These are phyloP conservation scores for Pythium myriotylum DNA, from an alignment of 352 stramenopile genomes.

Conservation along the genomic window DNA sequence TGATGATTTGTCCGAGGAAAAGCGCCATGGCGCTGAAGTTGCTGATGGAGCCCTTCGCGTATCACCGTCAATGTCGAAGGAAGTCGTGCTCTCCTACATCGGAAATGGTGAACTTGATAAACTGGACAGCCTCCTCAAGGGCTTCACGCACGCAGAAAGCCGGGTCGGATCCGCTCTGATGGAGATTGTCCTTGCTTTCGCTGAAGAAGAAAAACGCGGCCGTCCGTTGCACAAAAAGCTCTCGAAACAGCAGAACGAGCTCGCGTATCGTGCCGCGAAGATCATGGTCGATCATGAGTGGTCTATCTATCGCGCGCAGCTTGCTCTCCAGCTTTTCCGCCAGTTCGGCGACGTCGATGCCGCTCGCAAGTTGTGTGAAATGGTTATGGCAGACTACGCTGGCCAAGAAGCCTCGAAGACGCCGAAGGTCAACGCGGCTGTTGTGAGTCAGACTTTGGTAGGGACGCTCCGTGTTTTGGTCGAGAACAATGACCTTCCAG, in stretches of 20 bases:
- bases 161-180: slow-evolving; percentile 49
- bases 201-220: slow-evolving; percentile 30
- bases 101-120: slow-evolving; percentile 52
- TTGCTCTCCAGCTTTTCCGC: slow-evolving; percentile 48
- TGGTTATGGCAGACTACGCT: slow-evolving; percentile 45
- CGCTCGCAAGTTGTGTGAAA: slow-evolving; percentile 41
- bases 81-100: slow-evolving; percentile 55
- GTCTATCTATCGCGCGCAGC: slow-evolving; percentile 50
- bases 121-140: slow-evolving; percentile 53
- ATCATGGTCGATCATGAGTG: slow-evolving; percentile 51
- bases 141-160: slow-evolving; percentile 44
- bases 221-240: slow-evolving; percentile 14
- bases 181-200: slow-evolving; percentile 53
- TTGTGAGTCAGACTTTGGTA: slow-evolving; percentile 35
- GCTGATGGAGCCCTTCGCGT: slow-evolving; percentile 37
- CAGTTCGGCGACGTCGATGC: slow-evolving; percentile 50
- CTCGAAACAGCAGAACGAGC: slow-evolving; percentile 32
- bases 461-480: slow-evolving; percentile 44
- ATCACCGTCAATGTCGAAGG: slow-evolving; percentile 38
- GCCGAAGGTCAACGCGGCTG: slow-evolving; percentile 22
- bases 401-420: slow-evolving; percentile 17
- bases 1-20: slow-evolving; percentile 37
- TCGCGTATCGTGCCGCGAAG: slow-evolving; percentile 57
- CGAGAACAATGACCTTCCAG: slow-evolving; percentile 42
- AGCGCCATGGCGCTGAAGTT: slow-evolving; percentile 19